Evolutionary conservation across 441 rosid species (phyloP), one percentile per base, ranked within the genome.

Genomic region (Cnidoscolus chayamansa): DNA sequence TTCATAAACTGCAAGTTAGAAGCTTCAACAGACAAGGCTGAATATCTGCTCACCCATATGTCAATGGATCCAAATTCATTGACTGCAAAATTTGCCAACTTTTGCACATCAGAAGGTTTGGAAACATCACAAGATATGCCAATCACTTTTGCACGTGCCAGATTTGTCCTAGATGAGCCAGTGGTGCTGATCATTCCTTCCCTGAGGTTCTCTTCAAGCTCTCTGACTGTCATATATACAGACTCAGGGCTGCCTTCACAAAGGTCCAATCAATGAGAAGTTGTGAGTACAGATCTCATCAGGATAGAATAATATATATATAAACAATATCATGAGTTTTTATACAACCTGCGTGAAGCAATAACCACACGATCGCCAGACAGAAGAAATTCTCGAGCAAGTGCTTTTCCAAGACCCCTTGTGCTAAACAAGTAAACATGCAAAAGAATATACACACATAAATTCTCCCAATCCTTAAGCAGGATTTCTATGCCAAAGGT

Each of bases 361-460:
- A 94, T 83, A 48, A 94, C 89, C 47, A 94, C 96, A 49, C 84
- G 88, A 64, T 91, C 96, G 19, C 98, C 97, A 5, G 97, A 94
- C 68, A 88, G 92, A 89, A 94, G 97, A 79, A 90, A 94, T 71
- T 94, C 98, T 11, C 95, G 86, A 74, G 97, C 97, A 78, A 91
- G 93, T 16, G 98, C 98, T 80, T 94, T 94, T 37, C 98, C 98
- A 10, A 94, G 77, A 60, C 98, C 96, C 75, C 96, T 86, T n/a
- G 97, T 90, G 75, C 97, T 91, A 81, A 74, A 80, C 59, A 77
- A 79, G 12, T 53, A 79, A 78, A 74, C 50, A 78, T 31, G 75
- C 56, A 77, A 73, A 78, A 74, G 43, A 60, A 71, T 50, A 66
- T 15, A 69, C 16, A 58, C 72, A 64, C 20, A 15, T 67, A 13